Evolutionary conservation across 768 basidiomycete species (phyloP).

Genomic region (Suillus lakei): DNA sequence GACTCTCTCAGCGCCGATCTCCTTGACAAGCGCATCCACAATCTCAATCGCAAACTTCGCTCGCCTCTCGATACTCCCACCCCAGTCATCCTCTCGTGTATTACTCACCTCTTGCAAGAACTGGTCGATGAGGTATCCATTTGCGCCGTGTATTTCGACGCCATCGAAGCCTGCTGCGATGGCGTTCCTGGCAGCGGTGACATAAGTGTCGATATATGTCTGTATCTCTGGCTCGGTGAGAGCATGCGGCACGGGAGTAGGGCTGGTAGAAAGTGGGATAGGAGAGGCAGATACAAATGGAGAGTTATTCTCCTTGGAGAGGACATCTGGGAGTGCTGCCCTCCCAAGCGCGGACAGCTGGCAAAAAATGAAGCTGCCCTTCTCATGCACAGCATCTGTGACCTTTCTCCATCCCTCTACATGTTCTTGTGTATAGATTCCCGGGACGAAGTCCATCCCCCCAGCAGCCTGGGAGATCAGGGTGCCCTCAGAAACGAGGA

Average conservation of each 20-base stretch:
- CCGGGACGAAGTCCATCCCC: slow-evolving; percentile 44
- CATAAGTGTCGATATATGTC: slow-evolving; percentile 48
- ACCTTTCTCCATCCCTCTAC: slow-evolving; percentile 58
- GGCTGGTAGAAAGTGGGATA: slow-evolving; percentile 16
- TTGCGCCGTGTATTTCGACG: slow-evolving; percentile 42
- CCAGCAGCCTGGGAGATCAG: slow-evolving; percentile 37
- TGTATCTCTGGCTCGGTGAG: slow-evolving; percentile 48
- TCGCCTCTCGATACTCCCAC: slow-evolving; percentile 54
- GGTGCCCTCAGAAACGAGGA: slow-evolving; percentile 53
- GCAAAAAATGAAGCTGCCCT: slow-evolving; percentile 45
- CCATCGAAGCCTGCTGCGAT: slow-evolving; percentile 68
- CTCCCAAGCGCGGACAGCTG: slow-evolving; percentile 58
- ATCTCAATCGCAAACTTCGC: slow-evolving; percentile 50
- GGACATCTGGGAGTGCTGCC: slow-evolving; percentile 24
- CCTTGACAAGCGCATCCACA: slow-evolving; percentile 43
- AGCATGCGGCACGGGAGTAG: slow-evolving; percentile 36
- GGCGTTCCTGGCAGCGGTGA: slow-evolving; percentile 55
- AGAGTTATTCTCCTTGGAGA: slow-evolving; percentile 22
- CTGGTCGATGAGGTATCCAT: slow-evolving; percentile 43
- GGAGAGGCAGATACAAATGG: slow-evolving; percentile 31
- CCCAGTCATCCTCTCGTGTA: slow-evolving; percentile 52
- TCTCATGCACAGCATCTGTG: slow-evolving; percentile 47
- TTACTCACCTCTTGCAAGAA: slow-evolving; percentile 45
- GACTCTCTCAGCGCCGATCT: slow-evolving; percentile 48
- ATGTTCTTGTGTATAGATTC: slow-evolving; percentile 55